phyloP scores from a whole-genome alignment of 352 stramenopile genomes.

The Globisporangium paddicum region DNA sequence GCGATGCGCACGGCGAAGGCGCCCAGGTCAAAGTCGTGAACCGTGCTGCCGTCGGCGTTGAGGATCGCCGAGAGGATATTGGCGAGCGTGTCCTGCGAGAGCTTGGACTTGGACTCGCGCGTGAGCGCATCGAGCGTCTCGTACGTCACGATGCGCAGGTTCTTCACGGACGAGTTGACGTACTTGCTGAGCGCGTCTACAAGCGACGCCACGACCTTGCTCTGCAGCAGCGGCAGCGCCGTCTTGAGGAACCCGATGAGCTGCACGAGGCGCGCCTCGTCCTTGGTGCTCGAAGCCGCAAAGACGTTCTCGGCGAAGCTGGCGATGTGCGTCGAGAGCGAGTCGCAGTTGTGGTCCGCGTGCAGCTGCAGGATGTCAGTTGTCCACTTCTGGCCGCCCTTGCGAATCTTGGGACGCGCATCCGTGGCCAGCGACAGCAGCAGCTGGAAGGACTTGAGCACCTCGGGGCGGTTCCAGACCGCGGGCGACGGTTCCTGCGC shows the following conservation, averaged over 20 bases:
- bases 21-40: constrained; percentile 56
- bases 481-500: constrained; percentile 62
- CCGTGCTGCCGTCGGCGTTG: constrained; percentile 46
- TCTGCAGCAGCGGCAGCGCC: constrained; percentile 70
- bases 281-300: constrained; percentile 51
- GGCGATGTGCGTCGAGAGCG: constrained; percentile 83
- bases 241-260: constrained; percentile 80
- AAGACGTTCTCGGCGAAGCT: constrained; percentile 86
- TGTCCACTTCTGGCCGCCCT: constrained; percentile 68
- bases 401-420: constrained; percentile 80
- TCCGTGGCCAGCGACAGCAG: constrained; percentile 75
- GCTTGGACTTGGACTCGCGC: constrained; percentile 42
- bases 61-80: constrained; percentile 66
- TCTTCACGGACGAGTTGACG: constrained; percentile 68
- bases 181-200: constrained; percentile 72
- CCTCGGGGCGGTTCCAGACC: constrained; percentile 61
- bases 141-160: constrained; percentile 72
- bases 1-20: constrained; percentile 66
- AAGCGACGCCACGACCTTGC: constrained; percentile 75
- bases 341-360: constrained; percentile 61
- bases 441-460: constrained; percentile 75
- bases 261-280: constrained; percentile 68
- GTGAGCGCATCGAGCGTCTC: constrained; percentile 65
- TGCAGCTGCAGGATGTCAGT: constrained; percentile 73
- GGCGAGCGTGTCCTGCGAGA: constrained; percentile 58